Base-by-base conservation (phyloP, 306 rosid genomes). In the Cyamopsis tetragonoloba region DNA sequence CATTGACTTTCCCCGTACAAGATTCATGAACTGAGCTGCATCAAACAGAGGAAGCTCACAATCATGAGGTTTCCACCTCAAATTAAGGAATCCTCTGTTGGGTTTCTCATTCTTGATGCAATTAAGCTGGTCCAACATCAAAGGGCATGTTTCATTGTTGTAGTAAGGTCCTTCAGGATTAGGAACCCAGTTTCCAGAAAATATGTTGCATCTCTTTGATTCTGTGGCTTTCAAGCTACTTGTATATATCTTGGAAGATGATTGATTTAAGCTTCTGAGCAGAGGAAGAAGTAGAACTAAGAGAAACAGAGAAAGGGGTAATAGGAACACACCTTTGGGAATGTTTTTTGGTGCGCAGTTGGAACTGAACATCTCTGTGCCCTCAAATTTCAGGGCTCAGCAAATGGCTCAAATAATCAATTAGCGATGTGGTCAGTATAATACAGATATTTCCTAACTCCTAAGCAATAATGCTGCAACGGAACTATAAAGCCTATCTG, bases 51-150 rank as follows among this genome's bases (percentile, higher is more conserved):
- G 86, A 2, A 91, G 80, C 35, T 91, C 91, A n/a, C 97, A 91
- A 0, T 69, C 86, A 20, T 88, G 68, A 0, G 96, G 96, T 54
- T 82, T 81, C 97, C 97, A 91, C 62, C 87, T 67, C 87, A 89
- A 86, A 2, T 80, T 68, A 69, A 84, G 18, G 70, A 80, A 91
- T 22, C 77, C 92, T 17, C 4, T 27, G 68, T 88, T 88, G 0
- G 90, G 81, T 26, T 92, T 81, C 32, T 87, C 95, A 58, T 62
- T 72, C 54, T 79, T 86, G 70, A 91, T 4, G 82, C 95, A 91
- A 37, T 91, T 88, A 7, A 70, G 83, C 44, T 86, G 82, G 32
- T 84, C 86, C 14, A 80, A 61, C 37, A 91, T 86, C 46, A 67
- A 71, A 43, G 72, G 31, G 68, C 97, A 91, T 3, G 82, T 86